A percentile compares a stretch with the other conserved stretches of the same genome.
Evolutionary conservation across 805 yeast genomes (phyloP).

Genomic region (Komagataella mondaviorum): DNA sequence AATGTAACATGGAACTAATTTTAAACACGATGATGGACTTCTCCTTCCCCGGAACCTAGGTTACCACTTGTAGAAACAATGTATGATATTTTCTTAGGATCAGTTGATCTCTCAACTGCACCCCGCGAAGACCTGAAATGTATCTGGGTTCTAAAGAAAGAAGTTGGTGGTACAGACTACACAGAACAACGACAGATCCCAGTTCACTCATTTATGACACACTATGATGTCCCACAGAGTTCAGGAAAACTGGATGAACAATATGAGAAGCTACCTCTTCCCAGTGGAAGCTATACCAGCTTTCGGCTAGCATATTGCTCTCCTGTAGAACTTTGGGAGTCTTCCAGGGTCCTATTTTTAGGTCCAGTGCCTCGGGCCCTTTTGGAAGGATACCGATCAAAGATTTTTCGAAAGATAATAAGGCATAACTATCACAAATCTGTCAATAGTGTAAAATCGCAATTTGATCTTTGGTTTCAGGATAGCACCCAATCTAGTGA

Average conservation of each 20-base stretch:
- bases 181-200: background rate
- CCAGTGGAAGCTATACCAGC: slow-evolving; percentile 9
- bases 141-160: background rate
- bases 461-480: background rate
- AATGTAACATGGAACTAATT: too few species aligned
- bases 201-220: background rate
- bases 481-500: background rate
- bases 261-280: background rate
- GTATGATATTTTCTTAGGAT: too few species aligned
- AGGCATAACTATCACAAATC: background rate
- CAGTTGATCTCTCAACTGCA: too few species aligned
- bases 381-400: background rate
- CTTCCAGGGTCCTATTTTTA: slow-evolving; percentile 32
- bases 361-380: slow-evolving; percentile 37
- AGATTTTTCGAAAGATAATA: background rate
- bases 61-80: too few species aligned
- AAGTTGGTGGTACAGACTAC: background rate
- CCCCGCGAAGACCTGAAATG: background rate
- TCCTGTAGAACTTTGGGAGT: slow-evolving; percentile 30
- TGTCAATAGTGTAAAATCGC: background rate
- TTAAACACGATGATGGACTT: too few species aligned
- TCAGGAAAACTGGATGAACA: background rate
- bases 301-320: slow-evolving; percentile 41
- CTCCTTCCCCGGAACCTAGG: too few species aligned
- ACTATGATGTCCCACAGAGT: background rate